A percentile compares a stretch with the other conserved stretches of the same genome.
phyloP scores from a whole-genome alignment of 257 asterid species.

The Ophiorrhiza pumila region DNA sequence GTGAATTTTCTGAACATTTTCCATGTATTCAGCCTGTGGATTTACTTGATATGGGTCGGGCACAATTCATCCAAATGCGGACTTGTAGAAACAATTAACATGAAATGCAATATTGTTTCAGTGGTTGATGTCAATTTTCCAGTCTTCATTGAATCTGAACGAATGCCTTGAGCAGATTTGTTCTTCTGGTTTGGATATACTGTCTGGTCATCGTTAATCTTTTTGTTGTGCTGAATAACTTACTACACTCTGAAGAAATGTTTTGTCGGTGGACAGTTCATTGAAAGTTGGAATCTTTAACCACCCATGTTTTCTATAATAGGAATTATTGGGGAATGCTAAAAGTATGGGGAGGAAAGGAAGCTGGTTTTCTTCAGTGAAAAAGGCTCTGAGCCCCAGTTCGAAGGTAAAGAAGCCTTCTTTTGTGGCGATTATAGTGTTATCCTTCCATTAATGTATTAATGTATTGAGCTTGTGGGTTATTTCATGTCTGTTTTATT shows the following conservation, averaged over 20 bases:
- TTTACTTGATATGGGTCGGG: background rate
- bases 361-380: conserved; percentile 86
- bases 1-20: background rate
- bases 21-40: background rate
- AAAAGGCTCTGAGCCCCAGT: conserved; percentile 79
- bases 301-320: conserved; percentile 21
- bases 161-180: background rate
- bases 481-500: background rate
- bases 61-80: background rate
- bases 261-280: background rate
- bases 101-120: background rate
- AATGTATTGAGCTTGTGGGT: conserved; percentile 7
- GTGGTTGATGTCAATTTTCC: background rate
- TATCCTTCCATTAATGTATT: background rate
- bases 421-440: conserved; percentile 25
- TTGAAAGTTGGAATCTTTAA: conserved; percentile 16
- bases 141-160: background rate
- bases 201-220: background rate
- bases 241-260: background rate
- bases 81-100: no score
- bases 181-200: background rate
- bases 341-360: conserved; percentile 76
- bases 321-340: conserved; percentile 46
- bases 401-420: conserved; percentile 51
- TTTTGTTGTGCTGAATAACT: background rate